A percentile compares a stretch with the other conserved stretches of the same genome.
These are phyloP conservation scores for Monosporascus sp. DNA, from an alignment of 2,329 filamentous ascomycete genomes.

Conservation along the genomic window DNA sequence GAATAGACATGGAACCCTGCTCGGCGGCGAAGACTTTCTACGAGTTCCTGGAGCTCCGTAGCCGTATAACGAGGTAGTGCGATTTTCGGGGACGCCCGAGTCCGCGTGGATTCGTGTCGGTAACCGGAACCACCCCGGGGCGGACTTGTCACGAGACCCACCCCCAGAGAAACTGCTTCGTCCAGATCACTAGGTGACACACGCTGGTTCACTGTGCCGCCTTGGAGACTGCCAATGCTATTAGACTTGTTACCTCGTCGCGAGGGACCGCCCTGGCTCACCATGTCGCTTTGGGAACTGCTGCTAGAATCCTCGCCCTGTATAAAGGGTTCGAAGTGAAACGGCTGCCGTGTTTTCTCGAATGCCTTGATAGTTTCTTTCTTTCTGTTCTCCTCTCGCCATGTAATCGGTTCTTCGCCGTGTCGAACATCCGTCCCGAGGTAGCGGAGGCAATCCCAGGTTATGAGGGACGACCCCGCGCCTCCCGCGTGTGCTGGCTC, in stretches of 20 bases:
- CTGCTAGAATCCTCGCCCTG: too few species aligned
- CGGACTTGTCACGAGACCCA: too few species aligned
- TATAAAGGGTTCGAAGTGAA: slow-evolving; percentile 13
- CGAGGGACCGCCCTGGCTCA: background rate
- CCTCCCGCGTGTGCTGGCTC: background rate
- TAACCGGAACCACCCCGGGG: background rate
- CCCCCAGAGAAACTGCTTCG: too few species aligned
- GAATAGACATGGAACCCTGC: too few species aligned
- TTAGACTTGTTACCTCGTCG: background rate
- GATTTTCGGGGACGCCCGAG: background rate
- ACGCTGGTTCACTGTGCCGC: too few species aligned
- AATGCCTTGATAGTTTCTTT: slow-evolving; percentile 3
- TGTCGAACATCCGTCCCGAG: slow-evolving; percentile 5
- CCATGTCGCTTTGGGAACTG: background rate
- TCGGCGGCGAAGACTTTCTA: too few species aligned
- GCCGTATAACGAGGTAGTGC: background rate
- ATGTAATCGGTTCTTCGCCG: slow-evolving; percentile 8
- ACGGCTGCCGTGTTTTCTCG: slow-evolving; percentile 6
- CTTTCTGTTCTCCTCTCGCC: background rate
- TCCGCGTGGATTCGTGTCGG: background rate
- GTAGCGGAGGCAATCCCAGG: slow-evolving; percentile 2
- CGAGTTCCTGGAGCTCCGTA: background rate
- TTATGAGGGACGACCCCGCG: background rate
- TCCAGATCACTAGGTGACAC: too few species aligned
- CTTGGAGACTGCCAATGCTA: too few species aligned